Conservation (phyloP, 2,329 filamentous ascomycete genomes). For the Ilyonectria sp. region DNA sequence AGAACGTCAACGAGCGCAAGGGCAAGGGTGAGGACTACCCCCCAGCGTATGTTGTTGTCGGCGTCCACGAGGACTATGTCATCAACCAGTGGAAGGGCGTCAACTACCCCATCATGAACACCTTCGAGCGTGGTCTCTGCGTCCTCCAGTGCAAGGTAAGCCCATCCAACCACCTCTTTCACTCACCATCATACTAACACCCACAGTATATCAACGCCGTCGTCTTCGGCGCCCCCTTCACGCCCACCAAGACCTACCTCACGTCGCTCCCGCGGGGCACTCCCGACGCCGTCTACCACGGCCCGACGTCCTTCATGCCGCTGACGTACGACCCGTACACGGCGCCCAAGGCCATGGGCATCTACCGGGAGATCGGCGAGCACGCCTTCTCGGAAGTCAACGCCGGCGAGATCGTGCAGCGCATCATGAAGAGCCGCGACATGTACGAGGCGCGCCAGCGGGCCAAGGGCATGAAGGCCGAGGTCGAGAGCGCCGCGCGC, state of each 20-base stretch:
- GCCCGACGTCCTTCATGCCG: conserved; percentile 93
- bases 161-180: conserved; percentile 17
- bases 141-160: conserved; percentile 92
- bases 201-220: conserved; percentile 86
- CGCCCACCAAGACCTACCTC: conserved; percentile 85
- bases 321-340: conserved; percentile 85
- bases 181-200: conserved; percentile 30
- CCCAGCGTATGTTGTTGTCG: conserved; percentile 90
- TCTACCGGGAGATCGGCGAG: conserved; percentile 83
- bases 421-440: conserved; percentile 89
- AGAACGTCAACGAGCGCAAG: conserved; percentile 74
- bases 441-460: conserved; percentile 94
- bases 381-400: conserved; percentile 92
- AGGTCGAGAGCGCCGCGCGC: conserved; percentile 78
- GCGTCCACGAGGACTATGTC: conserved; percentile 93
- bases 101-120: conserved; percentile 99
- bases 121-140: conserved; percentile 95
- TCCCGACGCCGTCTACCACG: conserved; percentile 91
- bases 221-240: conserved; percentile 91
- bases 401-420: conserved; percentile 89
- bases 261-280: conserved; percentile 79
- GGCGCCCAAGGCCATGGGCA: conserved; percentile 84
- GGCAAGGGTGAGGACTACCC: conserved; percentile 81
- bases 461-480: conserved; percentile 89
- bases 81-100: conserved; percentile 98